A percentile compares a stretch with the other conserved stretches of the same genome.
These are phyloP conservation scores for Ampelocalamus luodianensis DNA, from an alignment of 176 grass and related monocot genomes.

Conservation along the genomic window DNA sequence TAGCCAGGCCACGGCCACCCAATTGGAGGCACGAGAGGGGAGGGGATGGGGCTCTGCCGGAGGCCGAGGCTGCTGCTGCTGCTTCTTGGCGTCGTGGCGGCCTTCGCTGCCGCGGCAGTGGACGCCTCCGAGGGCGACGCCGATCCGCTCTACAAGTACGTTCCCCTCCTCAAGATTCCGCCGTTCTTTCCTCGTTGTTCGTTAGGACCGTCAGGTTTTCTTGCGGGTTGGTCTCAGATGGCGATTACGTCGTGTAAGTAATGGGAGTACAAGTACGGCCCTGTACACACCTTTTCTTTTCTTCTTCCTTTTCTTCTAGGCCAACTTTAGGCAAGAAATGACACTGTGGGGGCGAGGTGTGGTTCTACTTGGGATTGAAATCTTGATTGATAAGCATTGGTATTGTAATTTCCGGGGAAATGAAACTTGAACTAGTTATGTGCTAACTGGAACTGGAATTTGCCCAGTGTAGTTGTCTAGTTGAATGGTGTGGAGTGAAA, in stretches of 20 bases:
- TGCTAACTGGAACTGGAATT: not conserved
- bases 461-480: not conserved
- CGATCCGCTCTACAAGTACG: slow-evolving; percentile 54
- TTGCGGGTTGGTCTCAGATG: not conserved
- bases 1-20: not conserved
- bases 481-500: not conserved
- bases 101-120: slow-evolving; percentile 10
- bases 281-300: not conserved
- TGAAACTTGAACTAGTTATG: not conserved
- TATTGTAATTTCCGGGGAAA: not conserved
- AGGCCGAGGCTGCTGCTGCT: not conserved
- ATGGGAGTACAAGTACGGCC: not conserved
- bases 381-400: not conserved
- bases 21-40: not conserved
- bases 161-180: not conserved
- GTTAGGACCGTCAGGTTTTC: not conserved
- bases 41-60: slow-evolving; percentile 20
- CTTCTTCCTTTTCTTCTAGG: not conserved
- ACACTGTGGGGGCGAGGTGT: no score
- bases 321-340: not conserved
- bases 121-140: slow-evolving; percentile 46
- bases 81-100: not conserved
- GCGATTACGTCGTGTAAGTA: not conserved
- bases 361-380: no score
- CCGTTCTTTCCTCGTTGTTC: not conserved